Percentiles rank a stretch among this genome's conserved stretches.
Evolutionary conservation across 228 moss, liverwort and hornwort genomes (phyloP).

Genomic region (Sphagnum fallax): DNA sequence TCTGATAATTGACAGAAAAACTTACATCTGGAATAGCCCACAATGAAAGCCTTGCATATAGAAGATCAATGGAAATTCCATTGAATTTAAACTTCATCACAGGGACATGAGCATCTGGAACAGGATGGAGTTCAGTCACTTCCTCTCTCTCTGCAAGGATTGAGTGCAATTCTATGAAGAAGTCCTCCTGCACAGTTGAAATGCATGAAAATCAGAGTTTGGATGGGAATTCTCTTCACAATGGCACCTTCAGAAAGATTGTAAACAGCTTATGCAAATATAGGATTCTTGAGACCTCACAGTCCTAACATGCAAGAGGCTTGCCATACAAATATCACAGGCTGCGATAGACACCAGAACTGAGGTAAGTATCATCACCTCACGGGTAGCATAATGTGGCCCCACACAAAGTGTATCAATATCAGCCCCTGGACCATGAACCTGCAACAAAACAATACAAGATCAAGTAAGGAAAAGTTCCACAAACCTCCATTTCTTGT

Average conservation of each 20-base stretch:
- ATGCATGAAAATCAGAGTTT: background rate
- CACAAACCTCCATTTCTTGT: no score
- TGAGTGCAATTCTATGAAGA: conserved; percentile 68
- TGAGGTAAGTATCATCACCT: conserved; percentile 16
- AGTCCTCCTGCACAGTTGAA: conserved; percentile 42
- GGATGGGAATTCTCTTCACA: no score
- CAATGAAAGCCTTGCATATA: conserved; percentile 79
- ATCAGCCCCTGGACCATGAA: conserved; percentile 89
- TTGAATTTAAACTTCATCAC: conserved; percentile 95
- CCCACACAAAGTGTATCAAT: conserved; percentile 99
- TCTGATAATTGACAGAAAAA: background rate
- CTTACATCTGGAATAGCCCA: conserved; percentile 85
- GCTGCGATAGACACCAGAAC: background rate
- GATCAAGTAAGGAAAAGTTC: no score
- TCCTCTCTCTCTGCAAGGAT: conserved; percentile 54
- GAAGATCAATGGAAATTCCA: conserved; percentile 82
- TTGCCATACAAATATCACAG: background rate
- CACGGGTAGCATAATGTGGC: conserved; percentile 76
- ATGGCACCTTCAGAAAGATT: no score
- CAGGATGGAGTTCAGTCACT: conserved; percentile 92
- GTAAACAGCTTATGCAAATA: no score
- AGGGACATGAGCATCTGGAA: conserved; percentile 94
- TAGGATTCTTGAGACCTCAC: no score
- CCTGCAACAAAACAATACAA: conserved; percentile 9
- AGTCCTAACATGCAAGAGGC: no score